Percentiles rank a stretch among this genome's conserved stretches.
These are phyloP conservation scores for Neurospora tetraspora DNA, from an alignment of 495 filamentous ascomycete species.

Conservation along the genomic window DNA sequence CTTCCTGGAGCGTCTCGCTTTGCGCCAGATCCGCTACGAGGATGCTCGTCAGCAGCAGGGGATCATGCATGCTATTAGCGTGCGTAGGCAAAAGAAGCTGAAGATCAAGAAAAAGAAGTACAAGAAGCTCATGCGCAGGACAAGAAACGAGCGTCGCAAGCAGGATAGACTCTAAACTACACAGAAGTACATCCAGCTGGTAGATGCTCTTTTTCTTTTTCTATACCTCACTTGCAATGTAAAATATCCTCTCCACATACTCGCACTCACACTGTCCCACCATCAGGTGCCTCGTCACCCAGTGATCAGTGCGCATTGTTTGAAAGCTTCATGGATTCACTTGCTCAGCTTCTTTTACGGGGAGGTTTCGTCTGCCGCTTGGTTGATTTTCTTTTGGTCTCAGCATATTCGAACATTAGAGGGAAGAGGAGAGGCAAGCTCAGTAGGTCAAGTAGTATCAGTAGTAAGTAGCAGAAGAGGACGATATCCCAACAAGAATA, in stretches of 20 bases:
- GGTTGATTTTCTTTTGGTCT: background rate
- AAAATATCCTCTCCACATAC: background rate
- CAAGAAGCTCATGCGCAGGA: constrained; percentile 95
- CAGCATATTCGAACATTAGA: background rate
- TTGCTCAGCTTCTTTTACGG: background rate
- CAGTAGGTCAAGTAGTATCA: background rate
- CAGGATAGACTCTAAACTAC: constrained; percentile 51
- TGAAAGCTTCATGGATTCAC: background rate
- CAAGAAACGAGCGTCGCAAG: constrained; percentile 79
- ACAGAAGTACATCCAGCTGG: background rate
- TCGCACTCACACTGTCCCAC: background rate
- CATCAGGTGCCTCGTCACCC: background rate
- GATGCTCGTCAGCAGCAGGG: constrained; percentile 27
- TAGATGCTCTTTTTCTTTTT: constrained; percentile 2
- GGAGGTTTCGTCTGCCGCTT: background rate
- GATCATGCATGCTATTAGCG: constrained; percentile 62
- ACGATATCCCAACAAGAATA: background rate
- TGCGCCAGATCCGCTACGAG: constrained; percentile 39
- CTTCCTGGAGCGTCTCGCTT: constrained; percentile 43
- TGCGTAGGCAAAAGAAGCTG: constrained; percentile 74
- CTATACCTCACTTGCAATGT: background rate
- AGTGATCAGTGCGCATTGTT: background rate
- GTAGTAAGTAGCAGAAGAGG: background rate
- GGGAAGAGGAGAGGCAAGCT: background rate
- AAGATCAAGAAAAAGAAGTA: constrained; percentile 99